Conservation (phyloP, 2,329 filamentous ascomycete genomes). For the Fusarium tjaetaba region DNA sequence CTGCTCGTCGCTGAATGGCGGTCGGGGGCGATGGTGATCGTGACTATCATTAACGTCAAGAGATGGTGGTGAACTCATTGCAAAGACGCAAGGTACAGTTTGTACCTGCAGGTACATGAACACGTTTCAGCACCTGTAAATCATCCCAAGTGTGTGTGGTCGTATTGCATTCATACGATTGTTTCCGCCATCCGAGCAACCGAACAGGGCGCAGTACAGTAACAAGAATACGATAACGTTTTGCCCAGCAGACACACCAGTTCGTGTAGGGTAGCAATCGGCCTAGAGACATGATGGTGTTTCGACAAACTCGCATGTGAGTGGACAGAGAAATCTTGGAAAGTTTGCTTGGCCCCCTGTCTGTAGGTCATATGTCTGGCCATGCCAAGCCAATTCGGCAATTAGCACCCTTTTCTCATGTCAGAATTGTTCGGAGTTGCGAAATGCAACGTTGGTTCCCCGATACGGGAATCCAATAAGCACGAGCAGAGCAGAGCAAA, state of each 20-base stretch:
- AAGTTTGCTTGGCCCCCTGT: slow-evolving; percentile 16
- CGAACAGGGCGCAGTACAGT: slow-evolving; percentile 12
- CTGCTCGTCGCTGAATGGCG: not conserved
- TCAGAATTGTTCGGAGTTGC: slow-evolving; percentile 5
- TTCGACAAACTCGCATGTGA: slow-evolving; percentile 23
- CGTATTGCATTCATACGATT: not conserved
- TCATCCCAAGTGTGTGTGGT: not conserved
- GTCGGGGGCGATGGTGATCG: slow-evolving; percentile 27
- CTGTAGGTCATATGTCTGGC: slow-evolving; percentile 11
- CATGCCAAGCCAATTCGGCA: slow-evolving; percentile 17
- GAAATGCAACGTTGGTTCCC: slow-evolving; percentile 22
- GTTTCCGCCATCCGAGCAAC: slow-evolving; percentile 4
- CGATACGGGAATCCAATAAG: slow-evolving; percentile 2
- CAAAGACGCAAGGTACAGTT: not conserved
- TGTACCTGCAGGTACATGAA: slow-evolving; percentile 24
- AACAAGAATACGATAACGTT: slow-evolving; percentile 24
- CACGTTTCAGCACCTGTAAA: not conserved
- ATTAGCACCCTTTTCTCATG: slow-evolving; percentile 1
- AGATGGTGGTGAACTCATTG: slow-evolving; percentile 6
- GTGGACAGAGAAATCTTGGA: slow-evolving; percentile 16
- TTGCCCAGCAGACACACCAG: not conserved
- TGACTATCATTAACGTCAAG: slow-evolving; percentile 13
- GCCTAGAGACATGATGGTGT: slow-evolving; percentile 6
- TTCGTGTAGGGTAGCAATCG: slow-evolving; percentile 29
- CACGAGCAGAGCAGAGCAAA: not conserved